These are phyloP conservation scores for Stephanodiscus minutulus DNA, from an alignment of 108 stramenopile genomes.

Conservation along the genomic window DNA sequence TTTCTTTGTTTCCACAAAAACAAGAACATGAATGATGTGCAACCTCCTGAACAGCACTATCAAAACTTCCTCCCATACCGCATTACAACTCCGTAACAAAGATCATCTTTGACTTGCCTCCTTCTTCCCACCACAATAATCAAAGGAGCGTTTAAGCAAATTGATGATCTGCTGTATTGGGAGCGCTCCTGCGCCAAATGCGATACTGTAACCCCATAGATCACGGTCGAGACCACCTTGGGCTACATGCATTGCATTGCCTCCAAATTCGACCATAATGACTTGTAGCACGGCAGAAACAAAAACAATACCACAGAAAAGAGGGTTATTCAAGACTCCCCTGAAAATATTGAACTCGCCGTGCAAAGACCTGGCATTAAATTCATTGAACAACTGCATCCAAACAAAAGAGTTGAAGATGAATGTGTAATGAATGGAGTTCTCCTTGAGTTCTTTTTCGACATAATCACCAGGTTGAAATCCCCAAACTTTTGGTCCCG, in stretches of 20 bases:
- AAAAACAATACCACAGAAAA: constrained; percentile 85
- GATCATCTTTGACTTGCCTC: no score
- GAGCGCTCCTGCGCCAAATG: constrained; percentile 64
- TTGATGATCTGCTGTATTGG: constrained; percentile 66
- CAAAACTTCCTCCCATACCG: no score
- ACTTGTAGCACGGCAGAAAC: constrained; percentile 83
- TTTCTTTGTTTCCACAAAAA: no score
- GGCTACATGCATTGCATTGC: constrained; percentile 68
- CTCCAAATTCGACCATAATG: constrained; percentile 91
- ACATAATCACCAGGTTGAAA: constrained; percentile 59
- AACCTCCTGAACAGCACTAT: no score
- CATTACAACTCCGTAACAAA: no score
- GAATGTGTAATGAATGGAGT: constrained; percentile 85
- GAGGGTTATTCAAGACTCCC: constrained; percentile 74
- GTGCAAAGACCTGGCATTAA: constrained; percentile 88
- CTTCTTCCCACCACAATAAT: no score
- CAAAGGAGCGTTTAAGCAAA: no score
- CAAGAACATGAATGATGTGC: no score
- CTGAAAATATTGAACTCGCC: constrained; percentile 86
- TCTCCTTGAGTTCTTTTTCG: constrained; percentile 50
- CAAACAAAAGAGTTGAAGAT: constrained; percentile 98
- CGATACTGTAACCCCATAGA: no score
- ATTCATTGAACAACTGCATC: constrained; percentile 97
- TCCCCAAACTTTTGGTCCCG: constrained; percentile 59
- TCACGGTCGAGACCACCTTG: constrained; percentile 57